These are phyloP conservation scores for Phytopythium mirpurense DNA, from an alignment of 352 stramenopile genomes.

Conservation along the genomic window DNA sequence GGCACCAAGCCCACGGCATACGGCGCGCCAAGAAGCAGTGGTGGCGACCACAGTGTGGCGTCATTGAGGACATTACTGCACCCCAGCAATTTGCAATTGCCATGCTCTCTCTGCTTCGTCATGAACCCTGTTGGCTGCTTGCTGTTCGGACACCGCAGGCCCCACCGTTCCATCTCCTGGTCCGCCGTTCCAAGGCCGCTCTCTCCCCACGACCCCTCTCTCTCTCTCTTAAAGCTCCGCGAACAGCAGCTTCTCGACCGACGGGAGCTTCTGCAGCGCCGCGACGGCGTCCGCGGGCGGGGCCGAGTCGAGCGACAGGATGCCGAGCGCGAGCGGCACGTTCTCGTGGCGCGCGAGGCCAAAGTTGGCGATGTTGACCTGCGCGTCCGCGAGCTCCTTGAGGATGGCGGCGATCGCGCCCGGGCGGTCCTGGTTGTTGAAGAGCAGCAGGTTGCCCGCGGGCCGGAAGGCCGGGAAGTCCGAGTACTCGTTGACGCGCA, in stretches of 20 bases:
- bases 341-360: conserved; percentile 66
- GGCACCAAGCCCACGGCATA: too few species aligned
- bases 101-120: too few species aligned
- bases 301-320: conserved; percentile 63
- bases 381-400: conserved; percentile 49
- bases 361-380: conserved; percentile 87
- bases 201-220: too few species aligned
- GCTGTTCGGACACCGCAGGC: too few species aligned
- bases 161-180: too few species aligned
- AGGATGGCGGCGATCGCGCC: conserved; percentile 75
- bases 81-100: too few species aligned
- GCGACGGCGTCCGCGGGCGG: conserved; percentile 50
- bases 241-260: conserved; percentile 64
- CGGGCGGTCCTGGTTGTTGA: conserved; percentile 81
- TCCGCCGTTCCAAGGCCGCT: too few species aligned
- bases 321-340: conserved; percentile 56
- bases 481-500: conserved; percentile 79
- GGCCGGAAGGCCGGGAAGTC: conserved; percentile 82
- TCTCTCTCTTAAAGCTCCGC: conserved; percentile 37
- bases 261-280: conserved; percentile 53
- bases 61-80: too few species aligned
- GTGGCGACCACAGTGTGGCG: conserved; percentile 3
- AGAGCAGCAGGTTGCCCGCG: conserved; percentile 71
- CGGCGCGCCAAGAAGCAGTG: not conserved
- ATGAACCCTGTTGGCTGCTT: too few species aligned